Conservation (phyloP, 2,329 filamentous ascomycete genomes). For the Phyllosticta paracitricarpa region DNA sequence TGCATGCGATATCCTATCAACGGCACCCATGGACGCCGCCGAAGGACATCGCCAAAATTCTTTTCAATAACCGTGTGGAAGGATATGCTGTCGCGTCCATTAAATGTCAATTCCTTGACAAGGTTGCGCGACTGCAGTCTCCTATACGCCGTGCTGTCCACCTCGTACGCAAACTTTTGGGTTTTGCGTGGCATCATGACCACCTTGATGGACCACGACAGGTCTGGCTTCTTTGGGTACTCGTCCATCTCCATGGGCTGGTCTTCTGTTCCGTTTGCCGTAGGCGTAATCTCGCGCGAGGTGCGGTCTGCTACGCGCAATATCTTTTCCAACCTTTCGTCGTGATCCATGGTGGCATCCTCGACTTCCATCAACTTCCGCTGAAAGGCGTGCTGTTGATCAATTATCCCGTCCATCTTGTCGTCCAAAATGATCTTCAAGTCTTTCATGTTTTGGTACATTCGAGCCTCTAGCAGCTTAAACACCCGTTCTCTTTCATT, state of each 20-base stretch:
- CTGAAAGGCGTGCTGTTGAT: slow-evolving; percentile 28
- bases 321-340: slow-evolving; percentile 28
- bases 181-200: slow-evolving; percentile 29
- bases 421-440: slow-evolving; percentile 31
- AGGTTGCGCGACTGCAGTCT: slow-evolving; percentile 30
- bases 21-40: slow-evolving; percentile 31
- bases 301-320: slow-evolving; percentile 16
- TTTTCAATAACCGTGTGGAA: slow-evolving; percentile 28
- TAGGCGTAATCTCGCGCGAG: slow-evolving; percentile 1
- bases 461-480: slow-evolving; percentile 23
- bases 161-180: slow-evolving; percentile 28
- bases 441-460: slow-evolving; percentile 29
- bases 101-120: slow-evolving; percentile 28
- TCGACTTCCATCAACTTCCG: slow-evolving; percentile 29
- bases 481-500: slow-evolving; percentile 25
- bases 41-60: slow-evolving; percentile 26
- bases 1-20: slow-evolving; percentile 28
- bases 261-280: slow-evolving; percentile 1
- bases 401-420: slow-evolving; percentile 31
- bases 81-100: slow-evolving; percentile 26
- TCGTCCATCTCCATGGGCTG: slow-evolving; percentile 13
- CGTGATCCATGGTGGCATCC: slow-evolving; percentile 30
- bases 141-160: slow-evolving; percentile 28
- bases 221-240: slow-evolving; percentile 24
- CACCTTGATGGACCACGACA: slow-evolving; percentile 28